A percentile compares a stretch with the other conserved stretches of the same genome.
These are phyloP conservation scores for Rhodotorula glutinis DNA, from an alignment of 1,284 basidiomycete genomes.

Conservation along the genomic window DNA sequence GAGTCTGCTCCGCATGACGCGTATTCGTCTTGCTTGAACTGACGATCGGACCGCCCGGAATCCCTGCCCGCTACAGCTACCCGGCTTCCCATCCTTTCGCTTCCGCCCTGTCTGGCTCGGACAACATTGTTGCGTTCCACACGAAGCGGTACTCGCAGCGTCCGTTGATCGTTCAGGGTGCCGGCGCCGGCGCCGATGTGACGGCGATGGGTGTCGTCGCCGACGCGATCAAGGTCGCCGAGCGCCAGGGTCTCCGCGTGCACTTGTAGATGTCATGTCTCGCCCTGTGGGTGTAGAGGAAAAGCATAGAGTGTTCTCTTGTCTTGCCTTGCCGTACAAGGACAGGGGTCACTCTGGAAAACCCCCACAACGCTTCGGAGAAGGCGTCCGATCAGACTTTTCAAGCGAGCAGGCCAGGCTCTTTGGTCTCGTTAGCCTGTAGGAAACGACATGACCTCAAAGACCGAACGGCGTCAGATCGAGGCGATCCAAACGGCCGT, in stretches of 20 bases:
- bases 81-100: constrained; percentile 86
- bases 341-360: neutral
- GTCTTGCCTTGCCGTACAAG: neutral
- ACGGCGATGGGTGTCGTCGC: constrained; percentile 96
- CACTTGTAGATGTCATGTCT: constrained; percentile 21
- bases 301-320: no score
- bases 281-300: neutral
- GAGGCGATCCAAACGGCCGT: neutral
- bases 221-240: constrained; percentile 55
- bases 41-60: no score
- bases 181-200: constrained; percentile 92
- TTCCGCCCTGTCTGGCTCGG: constrained; percentile 88
- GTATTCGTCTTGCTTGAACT: neutral
- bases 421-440: no score
- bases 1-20: constrained; percentile 36
- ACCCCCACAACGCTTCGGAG: neutral
- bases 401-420: no score
- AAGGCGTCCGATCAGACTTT: no score
- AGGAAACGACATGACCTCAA: neutral
- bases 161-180: constrained; percentile 89
- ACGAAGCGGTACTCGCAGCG: constrained; percentile 74
- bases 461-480: constrained; percentile 4
- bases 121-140: constrained; percentile 97
- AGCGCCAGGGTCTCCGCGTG: constrained; percentile 25
- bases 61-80: constrained; percentile 61